Conservation (phyloP, 208 protist genomes). For the Leishmania martiniquensis region DNA sequence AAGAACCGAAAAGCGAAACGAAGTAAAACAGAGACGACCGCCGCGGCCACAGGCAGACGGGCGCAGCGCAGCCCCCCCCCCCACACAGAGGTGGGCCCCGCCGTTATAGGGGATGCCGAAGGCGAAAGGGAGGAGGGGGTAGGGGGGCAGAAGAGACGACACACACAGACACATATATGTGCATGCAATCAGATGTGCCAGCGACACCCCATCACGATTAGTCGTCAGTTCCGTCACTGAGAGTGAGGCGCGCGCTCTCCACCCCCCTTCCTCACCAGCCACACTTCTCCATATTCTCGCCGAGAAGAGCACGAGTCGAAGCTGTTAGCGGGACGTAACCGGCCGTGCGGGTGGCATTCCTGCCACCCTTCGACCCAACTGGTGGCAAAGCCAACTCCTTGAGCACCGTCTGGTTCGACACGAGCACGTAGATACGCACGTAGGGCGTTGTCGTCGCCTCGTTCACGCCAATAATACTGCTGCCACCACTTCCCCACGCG, state of each 20-base stretch:
- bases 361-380: neutral
- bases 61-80: too few species aligned
- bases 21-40: too few species aligned
- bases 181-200: too few species aligned
- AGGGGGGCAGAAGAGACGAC: too few species aligned
- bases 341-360: neutral
- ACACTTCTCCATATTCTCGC: conserved; percentile 40
- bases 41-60: too few species aligned
- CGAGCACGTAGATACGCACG: conserved; percentile 48
- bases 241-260: neutral
- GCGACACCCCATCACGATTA: neutral
- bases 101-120: too few species aligned
- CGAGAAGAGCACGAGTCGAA: conserved; percentile 28
- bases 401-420: conserved; percentile 30
- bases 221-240: too few species aligned
- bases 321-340: conserved; percentile 49
- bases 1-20: too few species aligned
- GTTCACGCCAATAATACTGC: neutral
- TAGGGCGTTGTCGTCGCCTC: neutral
- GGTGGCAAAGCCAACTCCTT: conserved; percentile 18
- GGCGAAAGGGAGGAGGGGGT: too few species aligned
- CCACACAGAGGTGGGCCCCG: too few species aligned
- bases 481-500: conserved; percentile 9
- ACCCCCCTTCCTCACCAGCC: conserved; percentile 35
- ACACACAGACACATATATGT: too few species aligned